Evolutionary conservation across 306 rosid species (phyloP).

Genomic region (Trifolium repens): DNA sequence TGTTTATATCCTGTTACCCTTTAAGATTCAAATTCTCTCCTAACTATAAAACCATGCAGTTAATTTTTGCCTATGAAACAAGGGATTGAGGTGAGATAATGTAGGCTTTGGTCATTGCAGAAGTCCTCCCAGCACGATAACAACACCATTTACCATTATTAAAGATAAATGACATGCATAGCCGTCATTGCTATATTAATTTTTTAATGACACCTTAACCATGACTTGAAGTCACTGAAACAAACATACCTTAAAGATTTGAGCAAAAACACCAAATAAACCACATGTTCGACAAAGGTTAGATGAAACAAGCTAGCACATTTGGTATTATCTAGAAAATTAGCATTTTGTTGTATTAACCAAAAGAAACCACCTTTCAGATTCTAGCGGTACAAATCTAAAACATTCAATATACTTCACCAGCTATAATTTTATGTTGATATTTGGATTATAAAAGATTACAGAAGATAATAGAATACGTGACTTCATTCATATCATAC

Average conservation of each 20-base stretch:
- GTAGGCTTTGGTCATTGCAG: constrained; percentile 30
- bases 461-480: not conserved
- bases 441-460: constrained; percentile 11
- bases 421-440: not conserved
- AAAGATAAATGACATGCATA: not conserved
- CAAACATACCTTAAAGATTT: constrained; percentile 12
- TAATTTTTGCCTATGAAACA: constrained; percentile 1
- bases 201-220: not conserved
- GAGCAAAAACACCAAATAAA: constrained; percentile 1
- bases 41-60: constrained; percentile 3
- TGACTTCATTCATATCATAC: constrained; percentile 2
- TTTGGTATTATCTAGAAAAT: constrained; percentile 15
- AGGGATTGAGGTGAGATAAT: constrained; percentile 10
- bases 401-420: constrained; percentile 18
- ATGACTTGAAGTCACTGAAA: constrained; percentile 28
- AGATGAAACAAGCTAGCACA: constrained; percentile 12
- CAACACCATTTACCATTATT: constrained; percentile 21
- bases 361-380: constrained; percentile 21
- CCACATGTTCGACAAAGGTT: constrained; percentile 25
- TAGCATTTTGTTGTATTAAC: constrained; percentile 12
- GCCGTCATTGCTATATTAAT: not conserved
- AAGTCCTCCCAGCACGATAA: constrained; percentile 3
- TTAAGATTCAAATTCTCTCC: constrained; percentile 22
- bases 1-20: constrained; percentile 11
- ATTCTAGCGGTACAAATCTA: constrained; percentile 4